A percentile compares a stretch with the other conserved stretches of the same genome.
Conservation (phyloP, 768 basidiomycete genomes). For the Termitomyces sp. region DNA sequence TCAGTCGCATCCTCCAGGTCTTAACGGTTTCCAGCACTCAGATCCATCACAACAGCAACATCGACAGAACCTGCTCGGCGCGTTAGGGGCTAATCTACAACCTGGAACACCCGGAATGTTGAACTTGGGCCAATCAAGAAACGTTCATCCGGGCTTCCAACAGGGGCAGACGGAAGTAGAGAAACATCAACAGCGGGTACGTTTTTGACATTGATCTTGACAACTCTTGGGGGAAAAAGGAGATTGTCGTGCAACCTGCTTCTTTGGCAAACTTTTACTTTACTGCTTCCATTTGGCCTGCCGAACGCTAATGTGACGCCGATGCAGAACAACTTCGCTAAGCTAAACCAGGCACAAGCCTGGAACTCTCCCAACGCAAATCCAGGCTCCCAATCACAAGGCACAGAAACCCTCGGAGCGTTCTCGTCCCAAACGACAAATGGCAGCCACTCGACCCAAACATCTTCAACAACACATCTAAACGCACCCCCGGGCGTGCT, state of each 20-base stretch:
- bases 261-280: conserved; percentile 6
- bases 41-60: conserved; percentile 41
- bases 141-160: conserved; percentile 52
- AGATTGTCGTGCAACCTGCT: conserved; percentile 11
- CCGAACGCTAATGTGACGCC: conserved; percentile 17
- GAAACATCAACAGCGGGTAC: conserved; percentile 61
- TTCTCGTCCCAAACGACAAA: conserved; percentile 30
- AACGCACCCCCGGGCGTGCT: conserved; percentile 48
- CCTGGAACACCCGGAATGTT: conserved; percentile 65
- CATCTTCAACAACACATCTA: conserved; percentile 43
- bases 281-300: conserved; percentile 9
- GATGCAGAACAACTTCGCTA: conserved; percentile 55
- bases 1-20: conserved; percentile 68
- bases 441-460: conserved; percentile 38
- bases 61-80: conserved; percentile 56
- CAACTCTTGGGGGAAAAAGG: background rate
- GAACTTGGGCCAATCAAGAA: conserved; percentile 48
- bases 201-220: conserved; percentile 27
- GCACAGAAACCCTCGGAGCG: conserved; percentile 13
- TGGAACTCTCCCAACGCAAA: conserved; percentile 61
- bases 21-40: conserved; percentile 61
- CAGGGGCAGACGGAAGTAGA: conserved; percentile 62
- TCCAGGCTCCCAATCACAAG: conserved; percentile 34
- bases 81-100: conserved; percentile 37
- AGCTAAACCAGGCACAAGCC: conserved; percentile 61